phyloP scores from a whole-genome alignment of 768 basidiomycete genomes.

The Naganishia randhawae region DNA sequence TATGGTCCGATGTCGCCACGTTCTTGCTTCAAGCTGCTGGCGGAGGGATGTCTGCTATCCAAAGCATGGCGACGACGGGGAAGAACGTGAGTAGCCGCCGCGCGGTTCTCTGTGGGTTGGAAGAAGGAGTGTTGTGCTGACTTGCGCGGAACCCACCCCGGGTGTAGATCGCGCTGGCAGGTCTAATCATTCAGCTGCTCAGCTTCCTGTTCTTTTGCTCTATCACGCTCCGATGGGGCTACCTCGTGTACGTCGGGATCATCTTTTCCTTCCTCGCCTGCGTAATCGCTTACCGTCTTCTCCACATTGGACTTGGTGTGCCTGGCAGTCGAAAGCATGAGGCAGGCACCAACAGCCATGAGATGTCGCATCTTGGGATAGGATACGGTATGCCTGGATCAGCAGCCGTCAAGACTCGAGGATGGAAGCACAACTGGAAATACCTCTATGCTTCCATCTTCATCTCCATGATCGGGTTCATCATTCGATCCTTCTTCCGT shows the following conservation, averaged over 20 bases:
- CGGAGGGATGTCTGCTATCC: constrained; percentile 42
- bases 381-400: background rate
- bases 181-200: constrained; percentile 46
- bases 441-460: constrained; percentile 22
- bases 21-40: constrained; percentile 50
- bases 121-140: background rate
- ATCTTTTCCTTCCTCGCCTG: constrained; percentile 32
- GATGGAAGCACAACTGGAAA: constrained; percentile 15
- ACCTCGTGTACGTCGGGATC: constrained; percentile 37
- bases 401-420: background rate
- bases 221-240: constrained; percentile 41
- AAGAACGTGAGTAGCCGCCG: constrained; percentile 29
- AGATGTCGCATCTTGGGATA: background rate
- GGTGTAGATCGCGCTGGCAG: constrained; percentile 43
- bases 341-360: background rate
- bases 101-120: background rate
- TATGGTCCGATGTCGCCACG: constrained; percentile 48
- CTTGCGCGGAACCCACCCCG: background rate
- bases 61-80: constrained; percentile 36
- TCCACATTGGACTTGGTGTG: too few species aligned
- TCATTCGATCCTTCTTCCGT: constrained; percentile 26
- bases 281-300: background rate
- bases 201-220: constrained; percentile 44
- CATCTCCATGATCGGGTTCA: constrained; percentile 20
- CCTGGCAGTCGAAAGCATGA: constrained; percentile 9